phyloP scores from a whole-genome alignment of 495 filamentous ascomycete genomes.

The Schizothecium vesticola region DNA sequence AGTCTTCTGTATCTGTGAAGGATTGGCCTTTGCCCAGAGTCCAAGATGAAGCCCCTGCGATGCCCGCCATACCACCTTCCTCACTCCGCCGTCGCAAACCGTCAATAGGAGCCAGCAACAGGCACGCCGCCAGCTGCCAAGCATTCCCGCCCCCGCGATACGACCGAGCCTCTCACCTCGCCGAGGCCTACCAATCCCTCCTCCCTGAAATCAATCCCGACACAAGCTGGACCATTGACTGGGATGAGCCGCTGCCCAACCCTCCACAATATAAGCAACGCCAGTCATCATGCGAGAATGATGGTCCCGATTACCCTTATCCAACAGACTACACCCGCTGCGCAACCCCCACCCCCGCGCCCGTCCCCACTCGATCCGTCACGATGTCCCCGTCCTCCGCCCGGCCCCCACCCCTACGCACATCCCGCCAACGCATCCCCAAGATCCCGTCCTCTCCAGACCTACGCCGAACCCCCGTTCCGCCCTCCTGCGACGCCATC shows the following conservation, averaged over 20 bases:
- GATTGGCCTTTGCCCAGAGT: not conserved
- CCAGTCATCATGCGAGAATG: not conserved
- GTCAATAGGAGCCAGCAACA: not conserved
- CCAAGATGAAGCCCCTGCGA: not conserved
- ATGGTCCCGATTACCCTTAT: not conserved
- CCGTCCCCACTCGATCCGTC: not conserved
- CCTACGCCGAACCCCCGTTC: not conserved
- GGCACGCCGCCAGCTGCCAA: not conserved
- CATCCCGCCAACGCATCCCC: not conserved
- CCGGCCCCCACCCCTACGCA: not conserved
- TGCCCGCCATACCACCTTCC: not conserved
- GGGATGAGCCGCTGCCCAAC: not conserved
- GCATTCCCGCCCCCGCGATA: not conserved
- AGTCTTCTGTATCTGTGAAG: not conserved
- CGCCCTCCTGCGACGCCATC: not conserved
- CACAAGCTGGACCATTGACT: constrained; percentile 7
- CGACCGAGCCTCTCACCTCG: constrained; percentile 18
- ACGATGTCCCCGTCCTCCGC: not conserved
- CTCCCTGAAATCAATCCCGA: constrained; percentile 12
- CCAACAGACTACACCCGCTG: not conserved
- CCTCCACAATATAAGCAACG: not conserved
- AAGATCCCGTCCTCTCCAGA: not conserved
- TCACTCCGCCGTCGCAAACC: not conserved
- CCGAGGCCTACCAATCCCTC: constrained; percentile 15
- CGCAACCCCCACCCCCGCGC: not conserved